Conservation (phyloP, 2,329 filamentous ascomycete genomes). For the Alternaria longipes region DNA sequence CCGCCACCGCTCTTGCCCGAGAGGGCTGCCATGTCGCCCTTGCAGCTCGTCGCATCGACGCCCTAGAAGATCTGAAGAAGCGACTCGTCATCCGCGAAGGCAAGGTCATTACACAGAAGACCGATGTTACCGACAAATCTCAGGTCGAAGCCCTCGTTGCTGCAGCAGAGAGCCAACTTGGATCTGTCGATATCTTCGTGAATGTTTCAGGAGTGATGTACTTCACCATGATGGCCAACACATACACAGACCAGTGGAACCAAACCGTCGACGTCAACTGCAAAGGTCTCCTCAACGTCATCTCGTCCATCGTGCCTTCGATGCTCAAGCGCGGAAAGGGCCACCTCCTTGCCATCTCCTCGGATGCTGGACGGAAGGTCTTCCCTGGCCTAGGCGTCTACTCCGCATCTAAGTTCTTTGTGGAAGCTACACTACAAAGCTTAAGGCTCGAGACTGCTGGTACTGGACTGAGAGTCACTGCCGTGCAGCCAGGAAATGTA, state of each 20-base stretch:
- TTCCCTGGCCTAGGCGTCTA: conserved; percentile 85
- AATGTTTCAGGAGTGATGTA: conserved; percentile 88
- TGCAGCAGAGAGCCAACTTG: conserved; percentile 68
- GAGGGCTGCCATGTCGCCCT: conserved; percentile 78
- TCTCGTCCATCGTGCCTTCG: conserved; percentile 72
- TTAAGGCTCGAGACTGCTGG: conserved; percentile 80
- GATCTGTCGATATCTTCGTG: conserved; percentile 80
- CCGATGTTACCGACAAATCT: conserved; percentile 73
- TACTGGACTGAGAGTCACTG: conserved; percentile 75
- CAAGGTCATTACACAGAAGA: conserved; percentile 73
- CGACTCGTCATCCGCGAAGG: conserved; percentile 66
- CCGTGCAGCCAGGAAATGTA: conserved; percentile 80
- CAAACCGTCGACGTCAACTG: conserved; percentile 86
- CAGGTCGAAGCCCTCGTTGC: conserved; percentile 74
- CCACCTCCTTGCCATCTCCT: conserved; percentile 83
- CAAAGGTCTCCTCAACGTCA: conserved; percentile 79
- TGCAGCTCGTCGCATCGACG: conserved; percentile 74
- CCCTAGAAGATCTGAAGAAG: conserved; percentile 72
- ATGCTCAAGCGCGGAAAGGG: conserved; percentile 76
- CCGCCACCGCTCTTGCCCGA: conserved; percentile 71
- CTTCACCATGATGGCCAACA: conserved; percentile 86
- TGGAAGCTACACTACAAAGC: conserved; percentile 80
- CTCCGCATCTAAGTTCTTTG: conserved; percentile 85
- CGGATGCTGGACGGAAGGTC: conserved; percentile 81
- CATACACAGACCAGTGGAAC: conserved; percentile 78